Evolutionary conservation across 768 basidiomycete species (phyloP).

Genomic region (Gymnopilus dilepis): DNA sequence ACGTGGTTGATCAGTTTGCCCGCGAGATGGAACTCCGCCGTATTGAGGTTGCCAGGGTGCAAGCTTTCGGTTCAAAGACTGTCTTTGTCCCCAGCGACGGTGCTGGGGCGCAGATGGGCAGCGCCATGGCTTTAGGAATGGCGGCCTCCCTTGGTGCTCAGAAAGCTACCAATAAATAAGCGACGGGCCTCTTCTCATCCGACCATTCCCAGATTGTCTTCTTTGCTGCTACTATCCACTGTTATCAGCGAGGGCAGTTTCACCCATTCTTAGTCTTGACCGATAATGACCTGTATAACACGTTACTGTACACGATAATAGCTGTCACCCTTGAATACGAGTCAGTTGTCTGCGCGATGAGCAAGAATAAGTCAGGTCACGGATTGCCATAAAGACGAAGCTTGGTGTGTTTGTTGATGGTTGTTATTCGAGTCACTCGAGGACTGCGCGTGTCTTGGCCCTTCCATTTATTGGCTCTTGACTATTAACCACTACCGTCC

Average conservation of each 20-base stretch:
- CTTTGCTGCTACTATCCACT: not conserved
- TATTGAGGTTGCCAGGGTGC: constrained; percentile 64
- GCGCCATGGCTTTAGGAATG: constrained; percentile 71
- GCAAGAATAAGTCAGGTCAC: constrained; percentile 11
- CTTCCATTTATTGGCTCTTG: constrained; percentile 31
- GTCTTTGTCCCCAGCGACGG: constrained; percentile 74
- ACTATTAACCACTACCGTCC: constrained; percentile 32
- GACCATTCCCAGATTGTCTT: not conserved
- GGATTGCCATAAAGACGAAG: constrained; percentile 25
- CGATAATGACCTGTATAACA: not conserved
- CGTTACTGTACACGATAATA: not conserved
- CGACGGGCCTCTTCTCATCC: not conserved
- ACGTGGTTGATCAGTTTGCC: constrained; percentile 68
- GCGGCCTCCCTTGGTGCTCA: constrained; percentile 64
- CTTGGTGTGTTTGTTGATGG: constrained; percentile 38
- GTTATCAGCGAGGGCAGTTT: not conserved
- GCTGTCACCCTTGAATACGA: not conserved
- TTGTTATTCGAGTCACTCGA: constrained; percentile 41
- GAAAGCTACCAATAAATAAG: constrained; percentile 12
- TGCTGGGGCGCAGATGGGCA: constrained; percentile 60
- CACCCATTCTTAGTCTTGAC: not conserved
- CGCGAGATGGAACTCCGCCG: constrained; percentile 78
- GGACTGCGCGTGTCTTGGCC: constrained; percentile 48
- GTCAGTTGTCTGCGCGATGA: not conserved
- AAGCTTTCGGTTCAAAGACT: constrained; percentile 71